These are phyloP conservation scores for Kodamaea kaohsiungensis DNA, from an alignment of 805 yeast genomes.

Conservation along the genomic window DNA sequence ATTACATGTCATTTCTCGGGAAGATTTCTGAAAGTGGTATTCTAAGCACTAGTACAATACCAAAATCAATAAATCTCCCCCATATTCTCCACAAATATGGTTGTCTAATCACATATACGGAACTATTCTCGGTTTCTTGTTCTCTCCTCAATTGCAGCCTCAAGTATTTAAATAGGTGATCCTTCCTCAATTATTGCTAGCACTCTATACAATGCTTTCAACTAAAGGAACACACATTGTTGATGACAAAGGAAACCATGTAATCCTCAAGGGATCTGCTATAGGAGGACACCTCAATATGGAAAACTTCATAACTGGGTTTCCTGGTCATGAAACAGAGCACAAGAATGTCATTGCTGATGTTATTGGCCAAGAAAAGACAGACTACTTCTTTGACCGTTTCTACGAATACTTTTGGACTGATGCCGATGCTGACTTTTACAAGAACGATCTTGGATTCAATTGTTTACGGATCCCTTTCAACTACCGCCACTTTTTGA, in stretches of 20 bases:
- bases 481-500: conserved; percentile 51
- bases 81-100: background rate
- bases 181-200: too few species aligned
- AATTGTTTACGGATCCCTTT: conserved; percentile 53
- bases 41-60: background rate
- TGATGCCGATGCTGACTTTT: conserved; percentile 49
- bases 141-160: background rate
- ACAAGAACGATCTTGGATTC: conserved; percentile 37
- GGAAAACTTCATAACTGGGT: conserved; percentile 59
- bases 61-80: background rate
- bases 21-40: background rate
- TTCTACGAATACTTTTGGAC: conserved; percentile 58
- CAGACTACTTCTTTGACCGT: conserved; percentile 49
- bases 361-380: conserved; percentile 49
- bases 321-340: conserved; percentile 55
- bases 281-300: conserved; percentile 53
- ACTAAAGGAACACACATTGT: conserved; percentile 51
- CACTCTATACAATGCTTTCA: conserved; percentile 21
- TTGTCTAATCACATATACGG: too few species aligned
- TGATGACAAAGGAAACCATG: conserved; percentile 33
- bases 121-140: background rate
- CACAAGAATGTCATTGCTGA: conserved; percentile 42
- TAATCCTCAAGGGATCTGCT: conserved; percentile 50
- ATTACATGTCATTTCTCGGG: background rate
- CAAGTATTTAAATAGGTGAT: background rate